These are phyloP conservation scores for Nannizziopsis barbatae DNA, from an alignment of 2,329 filamentous ascomycete species.

Conservation along the genomic window DNA sequence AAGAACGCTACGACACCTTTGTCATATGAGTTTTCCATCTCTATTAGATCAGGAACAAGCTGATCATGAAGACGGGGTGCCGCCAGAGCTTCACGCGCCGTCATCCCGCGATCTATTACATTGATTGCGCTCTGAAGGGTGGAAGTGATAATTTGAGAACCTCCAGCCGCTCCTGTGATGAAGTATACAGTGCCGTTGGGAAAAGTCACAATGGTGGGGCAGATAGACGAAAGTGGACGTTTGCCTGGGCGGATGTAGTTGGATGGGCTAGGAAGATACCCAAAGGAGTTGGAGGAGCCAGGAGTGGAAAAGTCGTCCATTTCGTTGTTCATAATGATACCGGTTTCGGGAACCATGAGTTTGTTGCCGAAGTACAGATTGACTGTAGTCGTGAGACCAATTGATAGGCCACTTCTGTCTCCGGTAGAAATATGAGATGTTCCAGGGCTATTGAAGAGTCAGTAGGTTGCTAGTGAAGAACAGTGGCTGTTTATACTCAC, in stretches of 20 bases:
- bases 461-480: neutral
- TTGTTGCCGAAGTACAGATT: conserved; percentile 76
- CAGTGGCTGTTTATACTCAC: conserved; percentile 18
- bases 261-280: conserved; percentile 63
- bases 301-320: conserved; percentile 80
- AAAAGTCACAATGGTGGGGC: conserved; percentile 63
- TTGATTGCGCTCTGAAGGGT: conserved; percentile 65
- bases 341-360: conserved; percentile 68
- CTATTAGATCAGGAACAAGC: conserved; percentile 57
- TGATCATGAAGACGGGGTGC: conserved; percentile 70
- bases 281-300: conserved; percentile 64
- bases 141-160: conserved; percentile 69
- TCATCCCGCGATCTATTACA: conserved; percentile 55
- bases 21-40: conserved; percentile 59
- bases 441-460: conserved; percentile 31
- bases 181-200: conserved; percentile 56
- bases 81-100: conserved; percentile 50
- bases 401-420: conserved; percentile 61
- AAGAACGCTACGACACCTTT: conserved; percentile 54
- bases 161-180: conserved; percentile 64
- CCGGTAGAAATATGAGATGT: conserved; percentile 50
- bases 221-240: conserved; percentile 71
- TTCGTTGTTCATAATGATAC: conserved; percentile 61
- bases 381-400: conserved; percentile 75
- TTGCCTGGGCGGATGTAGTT: conserved; percentile 78